Evolutionary conservation across 202 grass and related monocot genomes (phyloP), one percentile per base, ranked within the genome.

Genomic region (Bolboschoenoplectus hybrid): DNA sequence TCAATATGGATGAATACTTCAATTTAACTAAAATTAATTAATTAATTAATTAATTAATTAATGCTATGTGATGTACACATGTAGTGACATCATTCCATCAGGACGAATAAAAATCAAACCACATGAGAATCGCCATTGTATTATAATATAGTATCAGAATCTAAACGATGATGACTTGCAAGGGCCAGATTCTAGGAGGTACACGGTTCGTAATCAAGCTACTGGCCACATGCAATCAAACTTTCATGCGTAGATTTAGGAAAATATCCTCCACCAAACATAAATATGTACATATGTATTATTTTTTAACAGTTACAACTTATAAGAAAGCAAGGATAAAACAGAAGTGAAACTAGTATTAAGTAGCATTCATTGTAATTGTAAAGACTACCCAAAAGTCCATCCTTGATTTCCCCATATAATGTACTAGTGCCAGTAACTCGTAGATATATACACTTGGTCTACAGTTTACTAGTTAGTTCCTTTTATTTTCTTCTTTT

Each of bases 361-460:
- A 19, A 70, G 19, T 50, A 3, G n/a, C 20, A 74, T 35, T 74
- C 10, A 52, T 7, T n/a, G 12, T 38, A 5, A 49, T 9, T 4
- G 1, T 20, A 41, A 41, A 60, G 75, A 58, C 32, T 19, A 79
- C 75, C 35, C 75, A 58, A 79, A 41, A 79, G 74, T 78, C 36
- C 46, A 79, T 39, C 74, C 44, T 36, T 77, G 50, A 52, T 16
- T 13, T 4, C n/a, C 34, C 35, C 34, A 40, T 57, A 13, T 57
- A 60, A 39, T 79, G 52, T 79, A 79, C 75, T 35, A 43, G 16
- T 41, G 35, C 34, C 14, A 41, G 19, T 19, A 9, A 43, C 1
- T n/a, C 53, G 6, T 58, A 57, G 74, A 51, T 57, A 26, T 26
- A 26, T 26, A 35, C 34, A 78, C 74, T 3, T 78, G 74, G 74